These are phyloP conservation scores for Aspergillus sp. DNA, from an alignment of 2,329 filamentous ascomycete species.

Conservation along the genomic window DNA sequence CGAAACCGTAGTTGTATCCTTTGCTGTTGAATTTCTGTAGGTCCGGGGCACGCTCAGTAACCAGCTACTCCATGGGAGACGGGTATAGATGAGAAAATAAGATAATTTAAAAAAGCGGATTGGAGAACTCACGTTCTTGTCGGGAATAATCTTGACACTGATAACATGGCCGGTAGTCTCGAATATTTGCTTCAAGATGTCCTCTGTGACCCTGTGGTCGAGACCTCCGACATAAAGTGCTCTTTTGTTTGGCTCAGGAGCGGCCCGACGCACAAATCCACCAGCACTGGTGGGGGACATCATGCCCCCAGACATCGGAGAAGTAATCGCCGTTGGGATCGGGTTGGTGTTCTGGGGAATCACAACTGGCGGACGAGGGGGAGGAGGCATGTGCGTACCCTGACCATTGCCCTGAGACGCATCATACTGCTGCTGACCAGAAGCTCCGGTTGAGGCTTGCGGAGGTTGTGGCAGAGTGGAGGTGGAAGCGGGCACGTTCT, in stretches of 20 bases:
- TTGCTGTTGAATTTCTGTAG: conserved; percentile 60
- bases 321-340: conserved; percentile 86
- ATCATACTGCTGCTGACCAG: conserved; percentile 61
- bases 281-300: conserved; percentile 80
- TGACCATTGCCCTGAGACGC: conserved; percentile 63
- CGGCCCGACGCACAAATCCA: conserved; percentile 77
- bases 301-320: conserved; percentile 69
- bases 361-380: conserved; percentile 71
- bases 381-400: conserved; percentile 76
- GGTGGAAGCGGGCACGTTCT: conserved; percentile 59
- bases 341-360: conserved; percentile 96
- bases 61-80: too few species aligned
- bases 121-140: conserved; percentile 80
- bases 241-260: conserved; percentile 97
- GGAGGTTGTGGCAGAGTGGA: conserved; percentile 64
- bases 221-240: conserved; percentile 93
- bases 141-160: conserved; percentile 98
- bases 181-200: conserved; percentile 94
- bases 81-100: background rate
- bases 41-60: background rate
- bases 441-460: conserved; percentile 61
- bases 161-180: conserved; percentile 97
- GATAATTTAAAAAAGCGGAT: conserved; percentile 1
- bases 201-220: conserved; percentile 91
- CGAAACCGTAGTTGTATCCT: conserved; percentile 97